These are phyloP conservation scores for Ramularia endophylla DNA, from an alignment of 2,329 filamentous ascomycete genomes.

Conservation along the genomic window DNA sequence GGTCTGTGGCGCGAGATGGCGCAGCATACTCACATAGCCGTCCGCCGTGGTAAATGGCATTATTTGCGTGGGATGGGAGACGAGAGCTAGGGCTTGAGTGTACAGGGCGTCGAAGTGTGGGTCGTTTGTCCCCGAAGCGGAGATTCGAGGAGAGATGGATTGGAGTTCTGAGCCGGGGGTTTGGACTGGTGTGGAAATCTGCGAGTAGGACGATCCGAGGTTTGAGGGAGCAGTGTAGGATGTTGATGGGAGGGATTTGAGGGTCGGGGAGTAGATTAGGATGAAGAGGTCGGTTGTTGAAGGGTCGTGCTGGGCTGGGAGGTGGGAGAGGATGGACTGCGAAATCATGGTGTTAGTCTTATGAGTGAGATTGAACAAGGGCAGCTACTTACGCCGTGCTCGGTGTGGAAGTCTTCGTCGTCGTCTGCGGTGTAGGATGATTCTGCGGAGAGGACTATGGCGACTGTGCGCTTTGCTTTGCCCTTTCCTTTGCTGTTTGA, in stretches of 20 bases:
- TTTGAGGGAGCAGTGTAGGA: constrained; percentile 50
- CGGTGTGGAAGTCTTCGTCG: constrained; percentile 53
- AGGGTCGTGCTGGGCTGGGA: constrained; percentile 70
- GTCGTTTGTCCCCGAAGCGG: constrained; percentile 31
- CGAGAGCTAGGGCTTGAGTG: constrained; percentile 68
- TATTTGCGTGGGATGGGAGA: constrained; percentile 80
- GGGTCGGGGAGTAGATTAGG: constrained; percentile 77
- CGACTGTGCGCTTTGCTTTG: constrained; percentile 62
- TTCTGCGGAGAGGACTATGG: constrained; percentile 80
- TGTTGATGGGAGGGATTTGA: constrained; percentile 49
- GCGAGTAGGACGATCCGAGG: constrained; percentile 79
- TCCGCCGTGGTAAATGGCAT: constrained; percentile 80
- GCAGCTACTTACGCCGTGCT: constrained; percentile 67
- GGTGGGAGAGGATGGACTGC: constrained; percentile 71
- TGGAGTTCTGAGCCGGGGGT: constrained; percentile 57
- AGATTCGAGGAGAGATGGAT: constrained; percentile 38
- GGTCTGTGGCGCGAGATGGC: constrained; percentile 76
- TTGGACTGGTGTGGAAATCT: constrained; percentile 62
- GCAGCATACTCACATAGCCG: constrained; percentile 79
- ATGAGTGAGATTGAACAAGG: not conserved
- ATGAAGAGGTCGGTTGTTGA: constrained; percentile 73
- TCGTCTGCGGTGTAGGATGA: constrained; percentile 43
- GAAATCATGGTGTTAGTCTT: constrained; percentile 19
- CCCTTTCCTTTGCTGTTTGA: constrained; percentile 14
- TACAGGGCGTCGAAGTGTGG: constrained; percentile 70